phyloP scores from a whole-genome alignment of 2,329 filamentous ascomycete species.

The Diaporthe sp. region DNA sequence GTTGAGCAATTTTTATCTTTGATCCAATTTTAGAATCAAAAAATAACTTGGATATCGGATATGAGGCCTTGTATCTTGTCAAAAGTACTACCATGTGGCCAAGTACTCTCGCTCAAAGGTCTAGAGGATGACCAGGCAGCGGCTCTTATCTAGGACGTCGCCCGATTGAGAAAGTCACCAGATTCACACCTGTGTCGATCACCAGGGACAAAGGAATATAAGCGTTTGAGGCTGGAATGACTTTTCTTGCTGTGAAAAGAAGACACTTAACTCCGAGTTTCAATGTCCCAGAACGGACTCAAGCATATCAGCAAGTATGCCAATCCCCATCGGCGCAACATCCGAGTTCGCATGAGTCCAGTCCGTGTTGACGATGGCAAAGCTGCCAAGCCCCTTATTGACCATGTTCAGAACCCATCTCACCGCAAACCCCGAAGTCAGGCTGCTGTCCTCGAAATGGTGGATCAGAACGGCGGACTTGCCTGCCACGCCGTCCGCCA shows the following conservation, averaged over 20 bases:
- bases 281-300: not conserved
- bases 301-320: constrained; percentile 10
- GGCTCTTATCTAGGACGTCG: not conserved
- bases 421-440: not conserved
- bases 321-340: constrained; percentile 18
- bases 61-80: not conserved
- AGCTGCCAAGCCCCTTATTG: not conserved
- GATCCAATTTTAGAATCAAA: too few species aligned
- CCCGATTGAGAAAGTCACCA: not conserved
- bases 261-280: not conserved
- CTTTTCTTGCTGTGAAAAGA: not conserved
- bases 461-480: constrained; percentile 28
- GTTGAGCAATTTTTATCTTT: too few species aligned
- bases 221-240: not conserved
- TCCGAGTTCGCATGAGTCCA: constrained; percentile 15
- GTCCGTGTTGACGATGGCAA: constrained; percentile 17
- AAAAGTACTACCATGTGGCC: not conserved
- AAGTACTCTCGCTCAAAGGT: not conserved
- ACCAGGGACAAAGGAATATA: too few species aligned
- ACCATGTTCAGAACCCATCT: constrained; percentile 9
- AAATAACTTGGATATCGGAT: not conserved
- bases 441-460: constrained; percentile 1
- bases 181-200: not conserved
- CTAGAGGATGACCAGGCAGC: not conserved
- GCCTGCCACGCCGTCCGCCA: not conserved